Evolutionary conservation across 2,329 filamentous ascomycete genomes (phyloP).

Genomic region (Pseudogymnoascus verrucosus): DNA sequence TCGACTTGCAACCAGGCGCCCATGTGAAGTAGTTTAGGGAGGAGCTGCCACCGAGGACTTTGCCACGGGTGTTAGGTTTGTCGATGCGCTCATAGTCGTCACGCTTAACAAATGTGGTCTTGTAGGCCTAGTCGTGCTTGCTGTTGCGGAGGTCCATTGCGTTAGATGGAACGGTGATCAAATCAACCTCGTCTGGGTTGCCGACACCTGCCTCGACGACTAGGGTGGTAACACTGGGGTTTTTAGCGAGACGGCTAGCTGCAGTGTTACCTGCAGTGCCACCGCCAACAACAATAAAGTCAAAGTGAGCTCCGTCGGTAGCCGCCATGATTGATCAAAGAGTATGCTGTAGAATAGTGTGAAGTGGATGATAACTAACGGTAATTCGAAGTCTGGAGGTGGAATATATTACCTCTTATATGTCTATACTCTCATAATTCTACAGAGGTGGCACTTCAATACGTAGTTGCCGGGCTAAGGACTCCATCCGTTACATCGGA

Average conservation of each 20-base stretch:
- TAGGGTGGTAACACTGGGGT: conserved; percentile 38
- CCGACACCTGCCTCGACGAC: conserved; percentile 40
- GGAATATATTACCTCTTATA: background rate
- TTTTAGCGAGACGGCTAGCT: conserved; percentile 44
- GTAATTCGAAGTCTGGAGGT: too few relatives aligned
- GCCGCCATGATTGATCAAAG: background rate
- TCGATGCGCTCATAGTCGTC: conserved; percentile 53
- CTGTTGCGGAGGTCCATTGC: conserved; percentile 47
- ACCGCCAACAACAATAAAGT: conserved; percentile 35
- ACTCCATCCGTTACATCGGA: background rate
- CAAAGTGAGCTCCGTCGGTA: conserved; percentile 25
- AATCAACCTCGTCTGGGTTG: conserved; percentile 41
- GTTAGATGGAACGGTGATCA: conserved; percentile 44
- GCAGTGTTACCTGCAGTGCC: conserved; percentile 42
- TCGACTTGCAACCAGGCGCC: conserved; percentile 49
- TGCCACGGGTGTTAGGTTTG: conserved; percentile 48
- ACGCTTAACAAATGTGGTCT: conserved; percentile 52
- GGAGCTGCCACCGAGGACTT: conserved; percentile 37
- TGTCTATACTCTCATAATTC: background rate
- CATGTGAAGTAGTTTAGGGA: conserved; percentile 60
- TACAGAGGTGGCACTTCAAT: background rate
- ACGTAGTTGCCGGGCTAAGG: background rate
- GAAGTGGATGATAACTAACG: too few relatives aligned
- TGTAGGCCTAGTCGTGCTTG: conserved; percentile 53
- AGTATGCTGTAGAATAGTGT: too few relatives aligned